phyloP scores from a whole-genome alignment of 2,329 filamentous ascomycete species.

The Aschersonia sp. region DNA sequence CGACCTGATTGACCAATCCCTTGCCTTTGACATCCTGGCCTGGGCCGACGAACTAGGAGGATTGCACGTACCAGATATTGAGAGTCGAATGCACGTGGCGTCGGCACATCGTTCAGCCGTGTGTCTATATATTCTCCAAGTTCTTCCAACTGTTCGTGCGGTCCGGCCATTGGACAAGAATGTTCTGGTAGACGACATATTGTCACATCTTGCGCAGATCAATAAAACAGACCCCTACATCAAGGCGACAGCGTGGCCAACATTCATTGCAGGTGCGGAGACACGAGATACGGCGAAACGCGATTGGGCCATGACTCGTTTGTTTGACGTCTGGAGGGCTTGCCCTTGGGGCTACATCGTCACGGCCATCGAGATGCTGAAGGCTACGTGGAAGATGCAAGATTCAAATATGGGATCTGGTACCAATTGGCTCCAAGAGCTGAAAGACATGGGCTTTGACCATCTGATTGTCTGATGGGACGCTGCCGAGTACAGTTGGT shows the following conservation, averaged over 20 bases:
- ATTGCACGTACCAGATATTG: conserved; percentile 21
- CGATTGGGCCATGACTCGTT: conserved; percentile 34
- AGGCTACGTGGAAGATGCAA: conserved; percentile 30
- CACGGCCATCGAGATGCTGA: conserved; percentile 32
- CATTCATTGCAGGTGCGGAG: conserved; percentile 43
- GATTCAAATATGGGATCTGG: conserved; percentile 14
- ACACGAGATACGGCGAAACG: conserved; percentile 30
- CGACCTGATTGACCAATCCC: conserved; percentile 24
- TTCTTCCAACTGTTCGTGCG: conserved; percentile 22
- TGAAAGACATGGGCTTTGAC: conserved; percentile 28
- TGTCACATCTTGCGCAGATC: conserved; percentile 34
- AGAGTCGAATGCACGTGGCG: conserved; percentile 27
- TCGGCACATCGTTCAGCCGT: conserved; percentile 31
- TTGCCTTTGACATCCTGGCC: conserved; percentile 24
- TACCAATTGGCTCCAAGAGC: conserved; percentile 26
- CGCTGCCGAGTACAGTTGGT: neutral
- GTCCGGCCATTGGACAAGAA: conserved; percentile 23
- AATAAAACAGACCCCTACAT: conserved; percentile 34
- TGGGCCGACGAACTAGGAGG: conserved; percentile 26
- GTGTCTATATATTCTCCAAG: conserved; percentile 31
- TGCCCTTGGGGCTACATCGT: conserved; percentile 37
- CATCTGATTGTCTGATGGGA: conserved; percentile 27
- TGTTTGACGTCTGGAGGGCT: conserved; percentile 27
- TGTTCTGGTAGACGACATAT: conserved; percentile 32
- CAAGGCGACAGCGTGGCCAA: conserved; percentile 46